Evolutionary conservation across 176 grass and related monocot species (phyloP).

Genomic region (Pontederia crassipes): DNA sequence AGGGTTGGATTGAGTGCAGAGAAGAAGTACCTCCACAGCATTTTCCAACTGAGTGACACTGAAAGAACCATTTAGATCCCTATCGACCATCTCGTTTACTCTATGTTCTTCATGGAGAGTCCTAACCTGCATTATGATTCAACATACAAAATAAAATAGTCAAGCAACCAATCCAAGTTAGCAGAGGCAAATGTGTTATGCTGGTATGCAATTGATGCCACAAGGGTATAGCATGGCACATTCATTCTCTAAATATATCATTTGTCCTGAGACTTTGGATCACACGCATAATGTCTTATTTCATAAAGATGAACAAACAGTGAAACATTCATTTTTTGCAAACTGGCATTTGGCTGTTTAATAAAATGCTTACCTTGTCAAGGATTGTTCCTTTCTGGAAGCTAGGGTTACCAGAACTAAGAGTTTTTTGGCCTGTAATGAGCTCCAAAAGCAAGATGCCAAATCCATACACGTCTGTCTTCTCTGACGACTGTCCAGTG

Average conservation of each 20-base stretch:
- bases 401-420: slow-evolving; percentile 61
- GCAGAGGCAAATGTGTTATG: too few relatives aligned
- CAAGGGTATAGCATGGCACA: too few relatives aligned
- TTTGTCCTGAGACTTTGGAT: too few relatives aligned
- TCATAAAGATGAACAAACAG: neutral
- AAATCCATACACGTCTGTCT: slow-evolving; percentile 96
- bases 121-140: slow-evolving; percentile 41
- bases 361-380: slow-evolving; percentile 53
- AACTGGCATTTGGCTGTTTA: neutral
- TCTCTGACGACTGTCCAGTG: slow-evolving; percentile 90
- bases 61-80: slow-evolving; percentile 59
- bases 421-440: slow-evolving; percentile 74
- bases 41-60: slow-evolving; percentile 48
- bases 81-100: slow-evolving; percentile 49
- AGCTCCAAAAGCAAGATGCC: slow-evolving; percentile 91
- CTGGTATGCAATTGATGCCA: too few relatives aligned
- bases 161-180: neutral
- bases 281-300: neutral
- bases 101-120: slow-evolving; percentile 67
- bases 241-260: too few relatives aligned
- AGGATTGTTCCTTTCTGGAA: slow-evolving; percentile 89
- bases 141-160: neutral
- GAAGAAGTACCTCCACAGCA: slow-evolving; percentile 57
- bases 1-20: slow-evolving; percentile 79
- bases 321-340: neutral